phyloP scores from a whole-genome alignment of 257 asterid genomes.

The Nicotiana obtusifolia region DNA sequence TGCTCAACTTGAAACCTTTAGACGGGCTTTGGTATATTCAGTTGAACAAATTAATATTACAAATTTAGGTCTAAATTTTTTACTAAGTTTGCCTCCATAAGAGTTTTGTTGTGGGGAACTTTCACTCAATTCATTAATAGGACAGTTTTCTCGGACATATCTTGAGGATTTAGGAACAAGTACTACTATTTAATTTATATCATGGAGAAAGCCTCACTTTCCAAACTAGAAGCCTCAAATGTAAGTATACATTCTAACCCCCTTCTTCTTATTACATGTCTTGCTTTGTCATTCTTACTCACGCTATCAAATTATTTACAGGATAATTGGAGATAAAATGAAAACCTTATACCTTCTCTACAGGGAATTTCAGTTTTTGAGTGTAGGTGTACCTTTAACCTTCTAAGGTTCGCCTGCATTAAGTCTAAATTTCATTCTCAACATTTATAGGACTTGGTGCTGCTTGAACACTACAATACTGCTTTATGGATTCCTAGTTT shows the following conservation, averaged over 20 bases:
- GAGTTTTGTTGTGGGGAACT: background rate
- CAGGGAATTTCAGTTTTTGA: background rate
- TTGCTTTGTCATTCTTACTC: background rate
- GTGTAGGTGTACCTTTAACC: background rate
- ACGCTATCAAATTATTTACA: background rate
- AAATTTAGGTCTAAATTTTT: background rate
- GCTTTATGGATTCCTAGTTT: background rate
- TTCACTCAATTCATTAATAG: background rate
- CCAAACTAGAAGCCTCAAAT: background rate
- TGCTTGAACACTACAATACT: background rate
- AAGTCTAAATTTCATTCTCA: background rate
- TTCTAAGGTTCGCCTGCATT: background rate
- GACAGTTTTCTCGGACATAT: background rate
- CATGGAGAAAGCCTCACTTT: background rate
- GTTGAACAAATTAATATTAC: background rate
- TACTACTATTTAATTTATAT: background rate
- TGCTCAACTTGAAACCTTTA: no score
- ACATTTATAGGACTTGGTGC: background rate
- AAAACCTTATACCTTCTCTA: background rate
- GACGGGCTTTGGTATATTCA: background rate
- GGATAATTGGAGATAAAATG: background rate
- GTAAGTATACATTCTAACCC: background rate
- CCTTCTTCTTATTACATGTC: background rate
- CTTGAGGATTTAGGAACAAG: background rate
- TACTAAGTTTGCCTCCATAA: background rate